Base-by-base conservation (phyloP, 2,329 filamentous ascomycete genomes). In the Xylariomycetidae sp. region DNA sequence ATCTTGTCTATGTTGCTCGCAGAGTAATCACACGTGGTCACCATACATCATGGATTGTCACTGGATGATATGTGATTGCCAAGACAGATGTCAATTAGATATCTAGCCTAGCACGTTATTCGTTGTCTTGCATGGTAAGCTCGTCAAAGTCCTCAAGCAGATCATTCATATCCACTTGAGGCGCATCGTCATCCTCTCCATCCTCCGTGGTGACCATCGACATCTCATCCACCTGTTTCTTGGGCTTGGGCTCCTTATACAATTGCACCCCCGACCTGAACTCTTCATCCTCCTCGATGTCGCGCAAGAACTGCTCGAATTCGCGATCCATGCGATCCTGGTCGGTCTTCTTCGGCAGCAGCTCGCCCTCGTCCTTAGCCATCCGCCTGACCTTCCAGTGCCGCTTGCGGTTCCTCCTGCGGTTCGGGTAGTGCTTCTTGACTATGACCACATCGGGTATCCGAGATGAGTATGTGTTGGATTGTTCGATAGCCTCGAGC, bases 311-410 rank as follows among this genome's bases (percentile, higher is more conserved):
- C 77, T 89, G 79, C 68, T 98, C 92, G 64, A 94, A 98, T 63
- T 98, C 92, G 46, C 82, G 77, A 57, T 97, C 89, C 69, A 94
- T 80, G 44, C 81, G 80, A 39, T 89, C 86, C 56, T 90, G 85
- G 57, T 97, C 89, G 39, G 87, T 72, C 66, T 95, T 88, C 69
- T 86, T 82, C 22, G 87, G 86, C 44, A 89, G 66, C 59, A 94
- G 73, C 46, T 96, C 90, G 47, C 85, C 84, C 58, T 96, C 87
- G 44, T 97, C 89, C 64, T 80, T 84, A 46, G 74, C 75, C 85
- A 98, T 90, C 54, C 92, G 88, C 77, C 86, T 94, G 61, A 98
- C 79, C 61, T 84, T 85, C 92, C 92, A 98, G 71, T 86, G 86
- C 49, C 94, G 81, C 61, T 72, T 75, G 69, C 80, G 82, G 58